Evolutionary conservation across 2,329 filamentous ascomycete species (phyloP).

Genomic region (Exophiala calicioides): DNA sequence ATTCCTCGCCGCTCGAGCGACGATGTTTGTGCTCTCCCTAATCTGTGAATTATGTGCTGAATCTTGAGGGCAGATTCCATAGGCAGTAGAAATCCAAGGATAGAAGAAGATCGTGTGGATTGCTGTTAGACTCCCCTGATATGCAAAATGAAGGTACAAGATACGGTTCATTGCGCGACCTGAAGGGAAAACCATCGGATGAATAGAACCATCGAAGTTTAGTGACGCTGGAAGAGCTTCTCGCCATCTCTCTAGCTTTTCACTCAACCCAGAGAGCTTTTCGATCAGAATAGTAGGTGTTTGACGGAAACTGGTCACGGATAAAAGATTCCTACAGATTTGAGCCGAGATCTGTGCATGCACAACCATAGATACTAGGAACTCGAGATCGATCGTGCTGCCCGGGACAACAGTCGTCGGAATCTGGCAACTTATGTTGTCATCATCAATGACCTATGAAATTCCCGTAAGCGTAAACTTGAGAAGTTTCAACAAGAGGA

Average conservation of each 20-base stretch:
- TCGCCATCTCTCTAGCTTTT: no score
- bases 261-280: conserved; percentile 6
- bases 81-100: conserved; percentile 10
- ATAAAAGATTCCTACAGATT: conserved; percentile 8
- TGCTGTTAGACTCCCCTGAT: conserved; percentile 13
- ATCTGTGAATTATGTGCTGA: conserved; percentile 6
- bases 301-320: conserved; percentile 7
- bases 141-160: conserved; percentile 16
- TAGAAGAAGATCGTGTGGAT: conserved; percentile 19
- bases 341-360: conserved; percentile 6
- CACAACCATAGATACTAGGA: background rate
- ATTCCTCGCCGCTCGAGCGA: conserved; percentile 13
- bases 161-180: conserved; percentile 2
- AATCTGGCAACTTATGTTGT: conserved; percentile 10
- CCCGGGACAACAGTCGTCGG: background rate
- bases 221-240: no score
- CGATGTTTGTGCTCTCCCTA: background rate
- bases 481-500: no score
- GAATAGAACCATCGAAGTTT: no score
- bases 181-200: conserved; percentile 5
- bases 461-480: no score
- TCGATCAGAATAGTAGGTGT: conserved; percentile 9
- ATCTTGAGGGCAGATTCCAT: background rate
- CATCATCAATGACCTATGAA: conserved; percentile 13
- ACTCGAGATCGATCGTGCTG: conserved; percentile 2